These are phyloP conservation scores for Pseudogymnoascus sp. DNA, from an alignment of 2,329 filamentous ascomycete species.

Conservation along the genomic window DNA sequence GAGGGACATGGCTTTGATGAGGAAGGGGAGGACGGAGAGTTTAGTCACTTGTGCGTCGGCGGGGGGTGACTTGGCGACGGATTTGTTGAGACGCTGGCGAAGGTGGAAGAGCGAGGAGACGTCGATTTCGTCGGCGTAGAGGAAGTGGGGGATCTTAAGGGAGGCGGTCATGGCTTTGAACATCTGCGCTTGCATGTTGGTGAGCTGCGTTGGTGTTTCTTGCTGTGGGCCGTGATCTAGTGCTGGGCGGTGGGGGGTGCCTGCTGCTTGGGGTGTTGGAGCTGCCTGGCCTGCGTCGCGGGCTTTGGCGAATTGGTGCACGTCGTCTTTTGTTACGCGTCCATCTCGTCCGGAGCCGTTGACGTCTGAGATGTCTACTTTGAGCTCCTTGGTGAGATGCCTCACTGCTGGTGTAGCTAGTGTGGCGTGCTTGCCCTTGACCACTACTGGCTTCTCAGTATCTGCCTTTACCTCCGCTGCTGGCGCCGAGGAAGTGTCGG, in stretches of 20 bases:
- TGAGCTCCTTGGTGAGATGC: constrained; percentile 72
- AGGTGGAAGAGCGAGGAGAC: constrained; percentile 66
- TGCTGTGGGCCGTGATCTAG: constrained; percentile 36
- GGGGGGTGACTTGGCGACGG: constrained; percentile 34
- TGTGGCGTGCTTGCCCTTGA: constrained; percentile 56
- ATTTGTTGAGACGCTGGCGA: constrained; percentile 64
- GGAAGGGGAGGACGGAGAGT: constrained; percentile 85
- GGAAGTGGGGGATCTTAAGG: constrained; percentile 84
- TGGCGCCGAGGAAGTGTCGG: neutral
- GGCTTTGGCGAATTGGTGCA: constrained; percentile 59
- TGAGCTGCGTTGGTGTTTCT: constrained; percentile 63
- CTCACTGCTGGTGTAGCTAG: constrained; percentile 89
- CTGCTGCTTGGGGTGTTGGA: constrained; percentile 13
- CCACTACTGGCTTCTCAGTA: constrained; percentile 13
- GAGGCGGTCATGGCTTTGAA: constrained; percentile 97
- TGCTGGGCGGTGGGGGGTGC: constrained; percentile 9
- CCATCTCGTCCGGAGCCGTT: constrained; percentile 84
- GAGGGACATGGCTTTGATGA: constrained; percentile 89
- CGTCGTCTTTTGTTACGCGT: constrained; percentile 85
- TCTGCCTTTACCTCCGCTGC: neutral
- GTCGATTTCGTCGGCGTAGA: constrained; percentile 86
- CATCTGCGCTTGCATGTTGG: constrained; percentile 81
- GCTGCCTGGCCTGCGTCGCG: constrained; percentile 33
- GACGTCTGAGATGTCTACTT: constrained; percentile 69
- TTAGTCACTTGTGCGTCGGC: constrained; percentile 43